Evolutionary conservation across 2,329 filamentous ascomycete genomes (phyloP).

Genomic region (Aspergillus sp.): DNA sequence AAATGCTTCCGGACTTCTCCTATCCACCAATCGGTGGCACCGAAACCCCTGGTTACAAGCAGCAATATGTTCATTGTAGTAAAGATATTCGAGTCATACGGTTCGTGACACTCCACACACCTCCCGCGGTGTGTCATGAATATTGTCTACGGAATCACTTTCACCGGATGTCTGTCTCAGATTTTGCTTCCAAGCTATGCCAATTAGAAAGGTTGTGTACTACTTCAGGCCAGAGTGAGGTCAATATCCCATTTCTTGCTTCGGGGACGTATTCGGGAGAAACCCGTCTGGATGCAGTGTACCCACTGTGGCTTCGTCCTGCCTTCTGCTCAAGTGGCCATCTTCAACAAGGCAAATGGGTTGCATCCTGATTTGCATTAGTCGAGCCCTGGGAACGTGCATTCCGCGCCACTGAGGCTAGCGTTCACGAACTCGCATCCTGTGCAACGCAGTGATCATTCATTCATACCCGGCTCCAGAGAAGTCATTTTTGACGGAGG

Average conservation of each 20-base stretch:
- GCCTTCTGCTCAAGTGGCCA: not conserved
- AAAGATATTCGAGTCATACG: conserved; percentile 1
- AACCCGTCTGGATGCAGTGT: not conserved
- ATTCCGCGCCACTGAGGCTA: not conserved
- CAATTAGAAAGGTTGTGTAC: too few species aligned
- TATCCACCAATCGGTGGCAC: not conserved
- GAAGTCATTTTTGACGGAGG: not conserved
- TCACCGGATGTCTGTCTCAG: not conserved
- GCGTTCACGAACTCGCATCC: not conserved
- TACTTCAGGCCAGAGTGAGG: too few species aligned
- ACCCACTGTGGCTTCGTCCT: not conserved
- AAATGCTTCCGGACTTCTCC: not conserved
- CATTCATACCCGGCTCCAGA: not conserved
- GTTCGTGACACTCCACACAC: not conserved
- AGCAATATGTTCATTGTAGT: not conserved
- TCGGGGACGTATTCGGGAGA: not conserved
- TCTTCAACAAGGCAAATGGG: not conserved
- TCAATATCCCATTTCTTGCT: not conserved
- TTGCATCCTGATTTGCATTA: not conserved
- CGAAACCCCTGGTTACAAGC: not conserved
- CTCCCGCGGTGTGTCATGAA: not conserved
- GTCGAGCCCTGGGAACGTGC: not conserved
- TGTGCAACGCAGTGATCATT: not conserved
- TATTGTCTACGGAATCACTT: not conserved
- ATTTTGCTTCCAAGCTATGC: not conserved